Evolutionary conservation across 805 yeast species (phyloP).

Genomic region (Yarrowia phangngaensis): DNA sequence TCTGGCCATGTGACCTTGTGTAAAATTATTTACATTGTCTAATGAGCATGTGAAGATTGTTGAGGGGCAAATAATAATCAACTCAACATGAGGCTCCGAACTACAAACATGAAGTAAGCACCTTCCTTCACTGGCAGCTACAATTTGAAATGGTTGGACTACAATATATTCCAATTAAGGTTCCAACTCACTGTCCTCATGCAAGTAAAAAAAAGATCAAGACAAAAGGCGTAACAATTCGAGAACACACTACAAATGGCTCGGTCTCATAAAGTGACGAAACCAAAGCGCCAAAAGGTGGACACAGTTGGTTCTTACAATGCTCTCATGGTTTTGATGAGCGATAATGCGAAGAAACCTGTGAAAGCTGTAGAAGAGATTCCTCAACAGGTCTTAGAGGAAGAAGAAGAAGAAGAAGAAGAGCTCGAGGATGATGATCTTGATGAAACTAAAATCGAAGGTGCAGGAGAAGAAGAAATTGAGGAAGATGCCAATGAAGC

Average conservation of each 20-base stretch:
- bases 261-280: constrained; percentile 14
- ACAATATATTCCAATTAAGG: neutral
- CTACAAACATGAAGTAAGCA: too few species aligned
- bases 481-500: neutral
- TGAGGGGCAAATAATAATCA: too few species aligned
- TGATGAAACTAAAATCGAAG: constrained; percentile 36
- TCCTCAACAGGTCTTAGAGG: constrained; percentile 32
- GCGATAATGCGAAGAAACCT: constrained; percentile 6
- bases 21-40: too few species aligned
- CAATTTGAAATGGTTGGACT: too few species aligned
- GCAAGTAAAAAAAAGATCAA: constrained; percentile 12
- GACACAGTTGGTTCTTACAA: constrained; percentile 4
- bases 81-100: too few species aligned
- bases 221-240: neutral
- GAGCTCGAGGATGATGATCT: constrained; percentile 17
- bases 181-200: too few species aligned
- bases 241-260: constrained; percentile 1
- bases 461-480: constrained; percentile 41
- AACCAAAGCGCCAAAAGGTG: constrained; percentile 8
- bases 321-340: constrained; percentile 8
- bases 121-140: too few species aligned
- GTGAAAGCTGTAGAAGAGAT: neutral
- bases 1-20: too few species aligned
- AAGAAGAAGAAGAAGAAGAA: constrained; percentile 37
- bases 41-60: too few species aligned